Percentiles rank a stretch among this genome's conserved stretches.
phyloP scores from a whole-genome alignment of 148 eudicot genomes.

The Chenopodium quinoa region DNA sequence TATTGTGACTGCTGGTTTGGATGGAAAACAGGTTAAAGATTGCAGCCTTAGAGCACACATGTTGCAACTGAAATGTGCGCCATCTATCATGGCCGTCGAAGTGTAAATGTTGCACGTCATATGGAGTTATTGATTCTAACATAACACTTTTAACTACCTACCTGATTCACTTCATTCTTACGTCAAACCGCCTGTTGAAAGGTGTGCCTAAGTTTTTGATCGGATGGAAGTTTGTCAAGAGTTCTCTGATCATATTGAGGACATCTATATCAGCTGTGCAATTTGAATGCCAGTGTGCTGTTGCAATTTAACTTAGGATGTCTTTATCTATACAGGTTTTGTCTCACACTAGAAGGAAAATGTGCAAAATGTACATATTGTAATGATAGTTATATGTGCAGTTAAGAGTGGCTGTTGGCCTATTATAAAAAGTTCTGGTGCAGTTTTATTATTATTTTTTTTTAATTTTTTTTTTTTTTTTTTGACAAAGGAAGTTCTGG shows the following conservation, averaged over 20 bases:
- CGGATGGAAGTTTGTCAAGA: neutral
- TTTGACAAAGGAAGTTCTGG: neutral
- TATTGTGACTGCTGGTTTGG: constrained; percentile 6
- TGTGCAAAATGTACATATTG: constrained; percentile 31
- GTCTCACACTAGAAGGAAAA: constrained; percentile 17
- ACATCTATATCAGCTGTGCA: constrained; percentile 4
- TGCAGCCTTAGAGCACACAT: constrained; percentile 67
- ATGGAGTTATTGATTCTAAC: constrained; percentile 24
- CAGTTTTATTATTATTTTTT: neutral
- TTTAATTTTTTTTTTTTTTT: no score
- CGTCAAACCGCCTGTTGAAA: neutral
- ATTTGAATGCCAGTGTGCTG: constrained; percentile 15
- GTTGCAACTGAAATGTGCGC: constrained; percentile 44
- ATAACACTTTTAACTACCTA: constrained; percentile 15
- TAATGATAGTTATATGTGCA: constrained; percentile 12
- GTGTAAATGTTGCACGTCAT: constrained; percentile 31
- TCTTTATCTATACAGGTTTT: constrained; percentile 17
- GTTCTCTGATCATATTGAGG: neutral
- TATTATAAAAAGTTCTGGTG: neutral
- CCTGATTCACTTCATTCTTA: constrained; percentile 19
- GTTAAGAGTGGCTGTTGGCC: neutral
- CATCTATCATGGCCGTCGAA: constrained; percentile 32
- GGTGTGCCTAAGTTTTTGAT: neutral
- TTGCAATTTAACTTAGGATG: constrained; percentile 22
- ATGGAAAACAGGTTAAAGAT: constrained; percentile 54